Conservation (phyloP, 306 rosid species). For the Cucurbita maxima region DNA sequence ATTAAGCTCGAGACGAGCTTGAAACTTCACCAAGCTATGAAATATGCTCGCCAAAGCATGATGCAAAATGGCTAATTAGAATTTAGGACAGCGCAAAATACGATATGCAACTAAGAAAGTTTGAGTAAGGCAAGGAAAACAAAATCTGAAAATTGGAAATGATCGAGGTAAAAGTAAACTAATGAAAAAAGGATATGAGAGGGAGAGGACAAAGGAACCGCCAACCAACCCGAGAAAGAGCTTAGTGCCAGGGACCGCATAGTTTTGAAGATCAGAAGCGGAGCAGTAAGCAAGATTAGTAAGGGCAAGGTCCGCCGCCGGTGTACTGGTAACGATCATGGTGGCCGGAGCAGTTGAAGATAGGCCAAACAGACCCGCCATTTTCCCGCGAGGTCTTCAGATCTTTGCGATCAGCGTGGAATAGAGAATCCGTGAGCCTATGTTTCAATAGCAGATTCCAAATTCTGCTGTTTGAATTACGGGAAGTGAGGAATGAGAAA, state of each 20-base stretch:
- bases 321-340: constrained; percentile 58
- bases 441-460: neutral
- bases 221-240: constrained; percentile 43
- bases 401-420: neutral
- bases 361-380: constrained; percentile 43
- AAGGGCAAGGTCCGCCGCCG: constrained; percentile 50
- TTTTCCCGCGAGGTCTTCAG: neutral
- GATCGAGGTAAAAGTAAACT: neutral
- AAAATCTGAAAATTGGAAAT: neutral
- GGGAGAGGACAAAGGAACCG: constrained; percentile 55
- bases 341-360: constrained; percentile 27
- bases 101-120: neutral
- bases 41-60: neutral
- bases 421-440: neutral
- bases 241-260: constrained; percentile 43
- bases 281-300: constrained; percentile 69
- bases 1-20: neutral
- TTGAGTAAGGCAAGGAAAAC: neutral
- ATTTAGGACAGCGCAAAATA: neutral
- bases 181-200: constrained; percentile 46
- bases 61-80: neutral
- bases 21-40: neutral
- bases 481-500: neutral
- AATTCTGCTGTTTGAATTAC: neutral
- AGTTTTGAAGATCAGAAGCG: constrained; percentile 45